These are phyloP conservation scores for Hansenula sp. DNA, from an alignment of 1,139 yeast genomes.

Conservation along the genomic window DNA sequence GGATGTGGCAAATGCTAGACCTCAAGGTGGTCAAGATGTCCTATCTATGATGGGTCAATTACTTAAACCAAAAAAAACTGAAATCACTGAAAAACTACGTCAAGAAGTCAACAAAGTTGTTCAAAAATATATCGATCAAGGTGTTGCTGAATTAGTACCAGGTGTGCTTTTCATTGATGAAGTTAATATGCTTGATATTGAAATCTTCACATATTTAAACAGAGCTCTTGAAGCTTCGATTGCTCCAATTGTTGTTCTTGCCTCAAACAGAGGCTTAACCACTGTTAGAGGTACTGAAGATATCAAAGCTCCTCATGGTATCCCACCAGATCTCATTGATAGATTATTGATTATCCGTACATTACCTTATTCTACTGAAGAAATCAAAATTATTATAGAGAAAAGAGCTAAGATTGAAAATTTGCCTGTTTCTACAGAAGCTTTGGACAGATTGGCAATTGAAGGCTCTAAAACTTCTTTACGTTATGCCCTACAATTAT, in stretches of 20 bases:
- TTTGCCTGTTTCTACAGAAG: conserved; percentile 57
- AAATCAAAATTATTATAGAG: conserved; percentile 73
- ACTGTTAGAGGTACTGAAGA: conserved; percentile 90
- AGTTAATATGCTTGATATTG: conserved; percentile 96
- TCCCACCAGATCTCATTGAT: conserved; percentile 93
- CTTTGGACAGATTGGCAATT: conserved; percentile 65
- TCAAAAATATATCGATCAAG: conserved; percentile 93
- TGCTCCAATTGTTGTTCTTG: conserved; percentile 92
- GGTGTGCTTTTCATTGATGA: conserved; percentile 97
- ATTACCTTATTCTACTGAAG: conserved; percentile 78
- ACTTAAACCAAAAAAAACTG: conserved; percentile 96
- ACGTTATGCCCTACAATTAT: conserved; percentile 85
- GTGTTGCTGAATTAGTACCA: conserved; percentile 96
- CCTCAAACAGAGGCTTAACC: conserved; percentile 92
- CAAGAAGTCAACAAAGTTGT: conserved; percentile 93
- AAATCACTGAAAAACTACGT: conserved; percentile 93
- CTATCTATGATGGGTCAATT: conserved; percentile 98
- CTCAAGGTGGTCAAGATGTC: conserved; percentile 99
- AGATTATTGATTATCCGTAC: conserved; percentile 89
- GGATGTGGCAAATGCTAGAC: conserved; percentile 94
- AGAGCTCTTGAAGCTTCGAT: conserved; percentile 88
- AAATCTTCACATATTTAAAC: conserved; percentile 90
- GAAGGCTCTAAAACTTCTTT: conserved; percentile 75
- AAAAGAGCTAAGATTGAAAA: conserved; percentile 79
- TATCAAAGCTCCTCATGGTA: conserved; percentile 88